Conservation (phyloP, 2,329 filamentous ascomycete genomes). For the Fusarium austroafricanum region DNA sequence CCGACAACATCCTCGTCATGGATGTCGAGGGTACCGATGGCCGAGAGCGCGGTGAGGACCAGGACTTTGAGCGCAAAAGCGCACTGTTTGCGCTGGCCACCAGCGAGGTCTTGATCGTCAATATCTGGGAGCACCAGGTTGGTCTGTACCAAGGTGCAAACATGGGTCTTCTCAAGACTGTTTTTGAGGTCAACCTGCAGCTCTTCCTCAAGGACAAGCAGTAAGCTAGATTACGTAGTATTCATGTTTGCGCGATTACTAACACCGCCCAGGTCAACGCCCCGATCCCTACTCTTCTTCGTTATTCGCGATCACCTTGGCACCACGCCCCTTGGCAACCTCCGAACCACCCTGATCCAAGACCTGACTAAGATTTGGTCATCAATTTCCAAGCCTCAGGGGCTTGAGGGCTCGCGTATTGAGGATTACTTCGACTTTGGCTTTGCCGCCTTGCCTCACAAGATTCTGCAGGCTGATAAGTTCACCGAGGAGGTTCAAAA, state of each 20-base stretch:
- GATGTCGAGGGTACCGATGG: slow-evolving; percentile 98
- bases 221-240: slow-evolving; percentile 61
- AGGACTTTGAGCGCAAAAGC: slow-evolving; percentile 99
- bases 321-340: slow-evolving; percentile 87
- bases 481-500: slow-evolving; percentile 84
- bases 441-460: slow-evolving; percentile 95
- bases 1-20: slow-evolving; percentile 98
- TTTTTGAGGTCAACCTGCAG: slow-evolving; percentile 98
- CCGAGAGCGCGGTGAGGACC: slow-evolving; percentile 94
- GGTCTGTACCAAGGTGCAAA: slow-evolving; percentile 98
- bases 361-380: slow-evolving; percentile 94
- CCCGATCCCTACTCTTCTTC: slow-evolving; percentile 95
- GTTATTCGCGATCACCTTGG: slow-evolving; percentile 98
- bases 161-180: slow-evolving; percentile 98
- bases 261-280: slow-evolving; percentile 72
- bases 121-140: slow-evolving; percentile 99
- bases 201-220: slow-evolving; percentile 95
- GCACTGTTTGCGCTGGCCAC: slow-evolving; percentile 96
- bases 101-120: slow-evolving; percentile 97
- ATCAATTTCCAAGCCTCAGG: slow-evolving; percentile 89
- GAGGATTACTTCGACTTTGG: slow-evolving; percentile 99
- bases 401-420: slow-evolving; percentile 88
- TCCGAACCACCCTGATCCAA: slow-evolving; percentile 89
- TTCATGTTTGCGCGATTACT: slow-evolving; percentile 24
- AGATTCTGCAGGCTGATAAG: slow-evolving; percentile 93